Evolutionary conservation across 2,329 filamentous ascomycete species (phyloP).

Genomic region (Sclerotinia trifoliorum): DNA sequence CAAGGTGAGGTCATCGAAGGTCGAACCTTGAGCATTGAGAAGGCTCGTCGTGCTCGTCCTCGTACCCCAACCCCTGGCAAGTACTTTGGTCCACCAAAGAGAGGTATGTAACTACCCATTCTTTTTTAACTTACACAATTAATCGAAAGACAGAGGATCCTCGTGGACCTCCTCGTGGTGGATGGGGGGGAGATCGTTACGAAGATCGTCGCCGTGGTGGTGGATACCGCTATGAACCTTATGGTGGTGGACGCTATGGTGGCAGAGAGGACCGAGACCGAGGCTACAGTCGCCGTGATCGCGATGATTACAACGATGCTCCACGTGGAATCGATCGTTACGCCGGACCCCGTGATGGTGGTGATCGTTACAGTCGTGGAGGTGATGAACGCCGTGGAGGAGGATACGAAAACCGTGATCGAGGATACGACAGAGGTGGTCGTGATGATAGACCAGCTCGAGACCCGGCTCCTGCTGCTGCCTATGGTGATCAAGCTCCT

Average conservation of each 20-base stretch:
- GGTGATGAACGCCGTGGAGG: conserved; percentile 48
- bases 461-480: conserved; percentile 43
- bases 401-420: conserved; percentile 47
- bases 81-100: conserved; percentile 98
- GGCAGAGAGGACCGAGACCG: conserved; percentile 47
- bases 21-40: conserved; percentile 96
- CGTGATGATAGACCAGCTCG: conserved; percentile 51
- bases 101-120: conserved; percentile 65
- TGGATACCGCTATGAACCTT: conserved; percentile 34
- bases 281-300: conserved; percentile 44
- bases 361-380: conserved; percentile 35
- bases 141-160: conserved; percentile 49
- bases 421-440: conserved; percentile 45
- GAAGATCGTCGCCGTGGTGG: conserved; percentile 48
- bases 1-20: conserved; percentile 95
- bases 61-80: conserved; percentile 97
- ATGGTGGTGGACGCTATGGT: conserved; percentile 38
- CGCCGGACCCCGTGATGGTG: conserved; percentile 27
- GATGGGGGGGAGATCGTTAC: conserved; percentile 40
- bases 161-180: conserved; percentile 48
- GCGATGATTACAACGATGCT: conserved; percentile 39
- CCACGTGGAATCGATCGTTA: conserved; percentile 43
- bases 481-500: conserved; percentile 46
- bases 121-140: conserved; percentile 39
- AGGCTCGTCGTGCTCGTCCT: conserved; percentile 91